These are phyloP conservation scores for Coemansia sp. DNA, from an alignment of 192 early-diverging fungal genomes.

Conservation along the genomic window DNA sequence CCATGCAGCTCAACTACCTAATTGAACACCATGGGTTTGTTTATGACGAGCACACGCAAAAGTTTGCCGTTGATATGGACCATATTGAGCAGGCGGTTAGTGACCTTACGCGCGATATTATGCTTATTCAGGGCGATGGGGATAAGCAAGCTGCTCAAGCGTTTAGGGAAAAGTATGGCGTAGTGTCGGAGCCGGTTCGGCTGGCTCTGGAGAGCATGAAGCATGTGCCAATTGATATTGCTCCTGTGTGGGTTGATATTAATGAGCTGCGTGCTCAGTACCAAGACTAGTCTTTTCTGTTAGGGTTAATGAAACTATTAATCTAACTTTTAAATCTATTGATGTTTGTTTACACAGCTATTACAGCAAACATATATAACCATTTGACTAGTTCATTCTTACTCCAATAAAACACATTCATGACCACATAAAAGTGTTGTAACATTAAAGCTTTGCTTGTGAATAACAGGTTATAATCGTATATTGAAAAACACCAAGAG, in stretches of 20 bases:
- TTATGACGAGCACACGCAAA: constrained; percentile 35
- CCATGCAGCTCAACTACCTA: constrained; percentile 69
- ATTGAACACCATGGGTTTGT: constrained; percentile 66
- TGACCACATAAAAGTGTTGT: no score
- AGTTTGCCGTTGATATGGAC: constrained; percentile 64
- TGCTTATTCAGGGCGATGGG: constrained; percentile 72
- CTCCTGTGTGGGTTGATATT: constrained; percentile 45
- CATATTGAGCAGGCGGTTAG: constrained; percentile 58
- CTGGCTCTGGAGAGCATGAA: constrained; percentile 58
- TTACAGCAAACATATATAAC: no score
- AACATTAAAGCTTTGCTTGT: no score
- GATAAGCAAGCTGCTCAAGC: constrained; percentile 60
- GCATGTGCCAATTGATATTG: constrained; percentile 54
- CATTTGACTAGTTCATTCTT: no score
- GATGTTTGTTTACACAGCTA: no score
- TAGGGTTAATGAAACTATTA: no score
- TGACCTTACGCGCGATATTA: constrained; percentile 63
- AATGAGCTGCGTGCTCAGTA: constrained; percentile 24
- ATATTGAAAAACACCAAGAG: no score
- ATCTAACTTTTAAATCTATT: no score
- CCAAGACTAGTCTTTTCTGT: not conserved
- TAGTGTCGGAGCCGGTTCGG: constrained; percentile 53
- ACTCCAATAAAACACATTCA: no score
- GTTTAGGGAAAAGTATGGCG: constrained; percentile 61
- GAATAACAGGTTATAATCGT: no score